Evolutionary conservation across 2,329 filamentous ascomycete genomes (phyloP), one percentile per base, ranked within the genome.

Genomic region (Phyllosticta paracitricarpa): DNA sequence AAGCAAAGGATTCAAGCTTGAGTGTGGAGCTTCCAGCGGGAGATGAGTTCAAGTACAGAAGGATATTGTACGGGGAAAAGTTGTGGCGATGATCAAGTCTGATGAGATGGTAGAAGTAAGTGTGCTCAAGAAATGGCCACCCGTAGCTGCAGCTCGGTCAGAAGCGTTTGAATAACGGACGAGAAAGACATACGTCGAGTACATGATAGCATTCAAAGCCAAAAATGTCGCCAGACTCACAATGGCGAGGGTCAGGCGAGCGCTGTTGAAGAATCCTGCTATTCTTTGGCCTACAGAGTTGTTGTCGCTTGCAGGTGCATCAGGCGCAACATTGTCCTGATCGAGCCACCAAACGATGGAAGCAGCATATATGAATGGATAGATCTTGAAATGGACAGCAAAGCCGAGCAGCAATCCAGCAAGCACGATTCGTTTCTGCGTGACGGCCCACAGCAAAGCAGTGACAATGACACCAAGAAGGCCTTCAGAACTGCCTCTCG

Each of bases 61-160:
- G 82, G 0, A 87, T 89, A 73, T 96, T 97, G 80, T 97, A 99
- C 1, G 91, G 89, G 9, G 92, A 97, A 77, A 99, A 99, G 77
- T 99, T 99, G 78, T 99, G 94, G 14, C 94, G 88, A 75, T 99
- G 94, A 72, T 99, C 94, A 73, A 96, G 88, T 63, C 94, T 88
- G 4, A 88, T 91, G 64, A 97, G 79, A 73, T 99, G 94, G 76
- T 99, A 92, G 63, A 96, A 82, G 76, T 88, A 99, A 51, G 91
- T 97, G 73, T 99, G 91, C 63, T 89, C 81, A 30, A 97, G 73
- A 76, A 97, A 99, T 0, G 89, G 86, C 63, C 76, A 76, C 53
- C 89, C 91, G 71, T 97, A 95, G 58, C 85, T 89, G 26, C 7
- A 10, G 40, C 28, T 48, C 58, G 14, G 12, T 62, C 55, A 62